Base-by-base conservation (phyloP, 2,329 filamentous ascomycete species). In the Colletotrichum sansevieriae region DNA sequence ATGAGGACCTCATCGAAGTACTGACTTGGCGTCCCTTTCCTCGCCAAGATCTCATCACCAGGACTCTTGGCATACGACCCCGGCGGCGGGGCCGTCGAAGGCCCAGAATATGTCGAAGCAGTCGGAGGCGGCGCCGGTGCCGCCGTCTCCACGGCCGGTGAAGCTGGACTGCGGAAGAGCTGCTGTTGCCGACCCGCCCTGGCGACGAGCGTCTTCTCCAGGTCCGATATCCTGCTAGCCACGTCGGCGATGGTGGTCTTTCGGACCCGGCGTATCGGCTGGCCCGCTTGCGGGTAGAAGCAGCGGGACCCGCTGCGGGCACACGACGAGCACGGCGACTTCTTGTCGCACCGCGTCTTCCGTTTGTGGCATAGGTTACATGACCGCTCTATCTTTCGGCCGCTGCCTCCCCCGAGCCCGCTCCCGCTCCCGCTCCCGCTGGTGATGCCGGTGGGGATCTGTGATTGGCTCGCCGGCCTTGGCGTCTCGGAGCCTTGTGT, bases 1-100 rank as follows among this genome's bases (percentile, higher is more conserved):
- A 80, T 71, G 11, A 80, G 65, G 7, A 78, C 73, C 67, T 80
- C 78, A 59, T 80, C 79, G n/a, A 79, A 78, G 44, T 79, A 80
- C 47, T 79, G 77, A 35, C 75, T 79, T 2, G 74, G 72, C 6
- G 73, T 74, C 1, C 78, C 78, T 35, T 78, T 78, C 5, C 74
- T 73, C 0, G 80, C 59, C 37, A 80, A 60, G 8, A 80, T 68
- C 47, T 77, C 74, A 3, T 76, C 66, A 6, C 57, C 57, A 13
- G 11, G 46, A 52, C 41, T 18, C 57, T 56, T 57, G 15, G 46
- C 56, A 7, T 39, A n/a, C 12, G 64, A 8, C 3, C 13, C 54
- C 3, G 54, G 47, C 9, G 57, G 10, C 3, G 57, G 29, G 18
- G 57, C 25, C 2, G 58, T 58, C 7, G 43, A 8, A 9, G 29